Percentiles rank a stretch among this genome's conserved stretches.
phyloP scores from a whole-genome alignment of 2,329 filamentous ascomycete species.

The Curvularia hawaiiensis region DNA sequence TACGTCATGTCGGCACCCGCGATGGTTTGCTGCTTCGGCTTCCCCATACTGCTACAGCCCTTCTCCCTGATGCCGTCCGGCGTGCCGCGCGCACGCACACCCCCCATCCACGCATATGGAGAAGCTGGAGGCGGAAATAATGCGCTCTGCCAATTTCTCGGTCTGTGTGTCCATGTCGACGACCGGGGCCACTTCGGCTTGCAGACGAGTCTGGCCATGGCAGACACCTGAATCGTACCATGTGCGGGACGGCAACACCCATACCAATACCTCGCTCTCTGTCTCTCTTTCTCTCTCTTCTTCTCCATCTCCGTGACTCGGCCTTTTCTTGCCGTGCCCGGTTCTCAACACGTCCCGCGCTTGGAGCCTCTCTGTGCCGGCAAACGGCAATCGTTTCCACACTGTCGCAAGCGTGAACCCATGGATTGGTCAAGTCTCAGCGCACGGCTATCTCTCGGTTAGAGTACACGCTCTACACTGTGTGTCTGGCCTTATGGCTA shows the following conservation, averaged over 20 bases:
- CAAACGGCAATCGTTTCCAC: slow-evolving; percentile 16
- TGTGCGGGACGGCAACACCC: slow-evolving; percentile 17
- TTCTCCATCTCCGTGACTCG: slow-evolving; percentile 10
- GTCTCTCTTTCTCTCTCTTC: slow-evolving; percentile 10
- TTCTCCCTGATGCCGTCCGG: background rate
- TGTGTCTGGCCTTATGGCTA: slow-evolving; percentile 18
- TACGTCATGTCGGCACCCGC: slow-evolving; percentile 8
- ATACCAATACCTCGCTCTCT: background rate
- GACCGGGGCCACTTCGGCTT: slow-evolving; percentile 6
- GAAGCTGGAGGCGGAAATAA: slow-evolving; percentile 1
- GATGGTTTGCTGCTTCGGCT: background rate
- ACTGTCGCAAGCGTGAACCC: slow-evolving; percentile 4
- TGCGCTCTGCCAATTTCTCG: background rate
- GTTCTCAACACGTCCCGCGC: slow-evolving; percentile 11
- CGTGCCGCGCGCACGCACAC: background rate
- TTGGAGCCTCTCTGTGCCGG: slow-evolving; percentile 6
- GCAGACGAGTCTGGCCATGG: slow-evolving; percentile 6
- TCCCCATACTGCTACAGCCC: slow-evolving; percentile 3
- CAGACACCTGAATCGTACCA: slow-evolving; percentile 14
- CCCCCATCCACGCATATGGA: background rate
- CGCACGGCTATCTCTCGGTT: slow-evolving; percentile 22
- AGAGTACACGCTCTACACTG: slow-evolving; percentile 8
- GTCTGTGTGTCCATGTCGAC: background rate
- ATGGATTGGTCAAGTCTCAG: slow-evolving; percentile 37
- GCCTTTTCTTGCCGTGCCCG: background rate